Conservation (phyloP, 176 grass and related monocot species). For the maize (Zea mays) region Zm-B73-REFERENCE-NAM-5.0 NC_050103.1:49436501-49437000, state of each 20-base stretch:
- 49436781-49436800: too few species aligned
- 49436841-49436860: too few species aligned
- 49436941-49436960: too few species aligned
- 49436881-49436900: too few species aligned
- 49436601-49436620: neutral
- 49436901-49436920: too few species aligned
- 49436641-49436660: neutral
- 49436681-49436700: neutral
- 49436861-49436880: too few species aligned
- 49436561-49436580: neutral
- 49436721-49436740: neutral
- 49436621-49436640: neutral
- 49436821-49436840: too few species aligned
- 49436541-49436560: neutral
- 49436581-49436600: neutral
- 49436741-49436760: neutral
- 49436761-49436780: too few species aligned
- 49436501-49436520: neutral
- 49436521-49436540: neutral
- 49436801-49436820: too few species aligned
- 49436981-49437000: too few species aligned
- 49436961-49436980: too few species aligned
- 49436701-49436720: neutral
- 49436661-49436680: neutral
- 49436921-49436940: too few species aligned